These are phyloP conservation scores for Acrasis kona DNA, from an alignment of 78 protist genomes.

Conservation along the genomic window DNA sequence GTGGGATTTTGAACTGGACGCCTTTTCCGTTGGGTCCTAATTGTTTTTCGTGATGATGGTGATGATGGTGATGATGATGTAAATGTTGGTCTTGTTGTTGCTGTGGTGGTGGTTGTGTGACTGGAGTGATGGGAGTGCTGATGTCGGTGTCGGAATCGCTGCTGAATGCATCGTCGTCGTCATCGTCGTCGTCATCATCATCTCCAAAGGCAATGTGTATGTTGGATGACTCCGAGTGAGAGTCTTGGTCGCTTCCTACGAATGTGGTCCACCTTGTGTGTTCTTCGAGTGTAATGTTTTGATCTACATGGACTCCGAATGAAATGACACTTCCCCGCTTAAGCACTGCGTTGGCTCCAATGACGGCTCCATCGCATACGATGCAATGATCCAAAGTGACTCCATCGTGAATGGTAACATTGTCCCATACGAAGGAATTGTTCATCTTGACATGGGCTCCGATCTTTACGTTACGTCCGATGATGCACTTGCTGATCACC, in stretches of 20 bases:
- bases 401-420: constrained; percentile 41
- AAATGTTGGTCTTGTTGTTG: too few species aligned
- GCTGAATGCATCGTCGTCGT: not conserved
- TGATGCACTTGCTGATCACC: constrained; percentile 15
- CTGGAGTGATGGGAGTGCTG: too few species aligned
- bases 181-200: not conserved
- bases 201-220: not conserved
- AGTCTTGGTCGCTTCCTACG: too few species aligned
- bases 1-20: too few species aligned
- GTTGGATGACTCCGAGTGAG: too few species aligned
- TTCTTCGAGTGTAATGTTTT: not conserved
- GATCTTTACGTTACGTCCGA: constrained; percentile 52
- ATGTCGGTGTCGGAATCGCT: too few species aligned
- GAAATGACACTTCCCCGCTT: constrained; percentile 32
- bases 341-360: not conserved
- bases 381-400: constrained; percentile 14
- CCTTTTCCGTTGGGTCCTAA: too few species aligned
- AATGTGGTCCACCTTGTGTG: too few species aligned
- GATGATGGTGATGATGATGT: too few species aligned
- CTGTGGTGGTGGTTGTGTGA: too few species aligned
- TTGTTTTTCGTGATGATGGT: too few species aligned
- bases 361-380: constrained; percentile 20
- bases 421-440: constrained; percentile 55
- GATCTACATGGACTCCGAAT: constrained; percentile 24
- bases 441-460: constrained; percentile 39